Conservation (phyloP, 1,284 basidiomycete species). For the Veloboletus limbatus region DNA sequence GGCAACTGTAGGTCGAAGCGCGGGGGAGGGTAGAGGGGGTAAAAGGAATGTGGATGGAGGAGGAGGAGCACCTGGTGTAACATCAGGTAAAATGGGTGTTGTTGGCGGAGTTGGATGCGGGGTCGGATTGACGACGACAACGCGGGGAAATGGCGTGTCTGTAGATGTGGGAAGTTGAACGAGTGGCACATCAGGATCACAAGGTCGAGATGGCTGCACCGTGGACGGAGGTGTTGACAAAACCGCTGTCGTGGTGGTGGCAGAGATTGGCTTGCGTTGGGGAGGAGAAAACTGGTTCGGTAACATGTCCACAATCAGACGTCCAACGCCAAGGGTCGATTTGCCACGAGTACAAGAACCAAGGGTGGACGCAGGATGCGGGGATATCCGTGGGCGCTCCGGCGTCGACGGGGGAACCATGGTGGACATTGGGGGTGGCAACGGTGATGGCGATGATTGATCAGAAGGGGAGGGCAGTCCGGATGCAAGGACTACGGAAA, state of each 20-base stretch:
- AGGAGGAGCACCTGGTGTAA: constrained; percentile 16
- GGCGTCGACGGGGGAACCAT: constrained; percentile 26
- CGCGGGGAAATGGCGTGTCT: constrained; percentile 40
- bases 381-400: constrained; percentile 32
- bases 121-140: constrained; percentile 54
- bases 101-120: constrained; percentile 57
- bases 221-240: constrained; percentile 7
- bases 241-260: no score
- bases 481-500: constrained; percentile 20
- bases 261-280: constrained; percentile 3
- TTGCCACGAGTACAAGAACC: constrained; percentile 28
- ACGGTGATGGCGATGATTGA: constrained; percentile 29
- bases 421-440: constrained; percentile 21
- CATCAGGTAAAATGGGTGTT: constrained; percentile 39
- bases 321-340: constrained; percentile 41
- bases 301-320: constrained; percentile 58
- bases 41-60: constrained; percentile 31
- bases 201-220: constrained; percentile 2
- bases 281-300: constrained; percentile 33
- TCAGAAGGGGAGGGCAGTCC: constrained; percentile 31
- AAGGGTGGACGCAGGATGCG: constrained; percentile 2
- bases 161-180: constrained; percentile 24
- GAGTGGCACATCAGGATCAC: constrained; percentile 18
- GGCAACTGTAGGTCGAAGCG: constrained; percentile 11
- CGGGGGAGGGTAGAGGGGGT: constrained; percentile 28